phyloP scores from a whole-genome alignment of 2,329 filamentous ascomycete genomes.

The Orbilia oligospora region DNA sequence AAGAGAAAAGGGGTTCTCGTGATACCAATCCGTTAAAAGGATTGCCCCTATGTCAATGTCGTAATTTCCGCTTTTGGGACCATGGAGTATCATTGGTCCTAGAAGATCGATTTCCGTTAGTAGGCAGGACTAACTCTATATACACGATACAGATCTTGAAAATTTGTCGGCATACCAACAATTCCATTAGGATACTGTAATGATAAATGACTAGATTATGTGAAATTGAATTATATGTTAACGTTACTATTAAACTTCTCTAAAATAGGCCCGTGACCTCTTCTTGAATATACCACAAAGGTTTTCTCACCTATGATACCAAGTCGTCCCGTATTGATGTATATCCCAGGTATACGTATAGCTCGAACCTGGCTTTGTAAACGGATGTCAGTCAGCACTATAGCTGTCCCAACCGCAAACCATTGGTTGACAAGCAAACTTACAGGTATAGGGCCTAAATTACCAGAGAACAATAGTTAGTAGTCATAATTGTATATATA shows the following conservation, averaged over 20 bases:
- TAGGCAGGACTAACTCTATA: neutral
- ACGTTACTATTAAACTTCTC: too few relatives aligned
- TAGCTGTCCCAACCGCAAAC: too few relatives aligned
- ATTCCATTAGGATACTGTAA: constrained; percentile 73
- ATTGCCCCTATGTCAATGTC: constrained; percentile 76
- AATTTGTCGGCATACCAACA: constrained; percentile 67
- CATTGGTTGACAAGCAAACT: neutral
- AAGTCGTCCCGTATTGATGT: constrained; percentile 36
- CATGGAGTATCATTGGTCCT: constrained; percentile 73
- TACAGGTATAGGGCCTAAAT: constrained; percentile 67
- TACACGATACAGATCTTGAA: neutral
- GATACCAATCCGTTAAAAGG: constrained; percentile 77
- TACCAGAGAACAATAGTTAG: too few relatives aligned
- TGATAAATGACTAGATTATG: constrained; percentile 69
- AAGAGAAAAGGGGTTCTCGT: constrained; percentile 66
- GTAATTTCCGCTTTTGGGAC: constrained; percentile 74
- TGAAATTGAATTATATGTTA: too few relatives aligned
- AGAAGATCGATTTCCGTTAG: neutral
- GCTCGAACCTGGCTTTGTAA: constrained; percentile 1
- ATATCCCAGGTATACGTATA: constrained; percentile 27
- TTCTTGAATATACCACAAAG: too few relatives aligned
- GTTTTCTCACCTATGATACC: constrained; percentile 40
- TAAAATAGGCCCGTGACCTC: too few relatives aligned
- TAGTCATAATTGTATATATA: too few relatives aligned
- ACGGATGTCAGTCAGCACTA: too few relatives aligned